These are phyloP conservation scores for Sporisorium scitamineum DNA, from an alignment of 1,284 basidiomycete species.

Conservation along the genomic window DNA sequence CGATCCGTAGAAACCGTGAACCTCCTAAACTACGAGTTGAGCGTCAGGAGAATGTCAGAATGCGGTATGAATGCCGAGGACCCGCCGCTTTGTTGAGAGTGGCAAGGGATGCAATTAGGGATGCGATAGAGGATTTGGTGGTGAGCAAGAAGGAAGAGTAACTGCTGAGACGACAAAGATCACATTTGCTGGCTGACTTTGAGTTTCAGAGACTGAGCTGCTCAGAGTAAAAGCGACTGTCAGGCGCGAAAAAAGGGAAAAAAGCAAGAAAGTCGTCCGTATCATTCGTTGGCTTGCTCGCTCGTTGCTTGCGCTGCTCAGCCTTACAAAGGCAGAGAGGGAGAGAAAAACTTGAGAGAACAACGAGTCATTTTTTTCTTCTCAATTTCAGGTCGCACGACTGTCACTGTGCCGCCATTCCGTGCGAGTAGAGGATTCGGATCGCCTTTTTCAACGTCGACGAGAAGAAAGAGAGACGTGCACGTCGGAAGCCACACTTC, in stretches of 20 bases:
- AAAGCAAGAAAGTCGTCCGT: conserved; percentile 24
- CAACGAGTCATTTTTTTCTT: conserved; percentile 40
- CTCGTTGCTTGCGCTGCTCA: conserved; percentile 4
- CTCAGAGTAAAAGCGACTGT: too few species aligned
- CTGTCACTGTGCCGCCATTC: not conserved
- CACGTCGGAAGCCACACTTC: not conserved
- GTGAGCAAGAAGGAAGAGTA: not conserved
- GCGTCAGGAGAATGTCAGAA: not conserved
- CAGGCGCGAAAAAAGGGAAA: conserved; percentile 10
- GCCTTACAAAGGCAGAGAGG: not conserved
- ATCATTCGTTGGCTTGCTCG: not conserved
- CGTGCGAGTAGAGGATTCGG: conserved; percentile 2
- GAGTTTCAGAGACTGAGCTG: not conserved
- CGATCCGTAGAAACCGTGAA: not conserved
- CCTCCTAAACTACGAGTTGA: not conserved
- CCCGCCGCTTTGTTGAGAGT: conserved; percentile 3
- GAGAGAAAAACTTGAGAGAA: conserved; percentile 4
- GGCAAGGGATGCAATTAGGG: conserved; percentile 4
- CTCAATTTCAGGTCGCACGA: conserved; percentile 11
- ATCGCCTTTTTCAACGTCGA: not conserved
- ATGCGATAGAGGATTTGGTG: conserved; percentile 5
- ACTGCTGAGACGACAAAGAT: conserved; percentile 8
- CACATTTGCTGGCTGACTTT: not conserved
- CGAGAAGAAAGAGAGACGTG: conserved; percentile 1
- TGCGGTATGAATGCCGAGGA: too few species aligned